phyloP scores from a whole-genome alignment of 2,329 filamentous ascomycete species.

The Cladosporium sp. region DNA sequence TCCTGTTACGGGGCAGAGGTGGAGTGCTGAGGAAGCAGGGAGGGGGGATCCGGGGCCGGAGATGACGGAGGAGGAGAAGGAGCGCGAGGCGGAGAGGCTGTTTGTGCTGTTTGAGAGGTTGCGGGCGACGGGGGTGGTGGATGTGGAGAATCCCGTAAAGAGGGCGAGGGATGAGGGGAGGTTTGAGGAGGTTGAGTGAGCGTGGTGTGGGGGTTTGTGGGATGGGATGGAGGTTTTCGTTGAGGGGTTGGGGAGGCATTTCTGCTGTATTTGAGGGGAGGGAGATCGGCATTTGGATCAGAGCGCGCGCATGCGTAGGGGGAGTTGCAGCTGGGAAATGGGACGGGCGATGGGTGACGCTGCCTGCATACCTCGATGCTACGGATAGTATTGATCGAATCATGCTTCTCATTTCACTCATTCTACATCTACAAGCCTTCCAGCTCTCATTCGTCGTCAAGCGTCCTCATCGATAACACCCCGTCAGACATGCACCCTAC shows the following conservation, averaged over 20 bases:
- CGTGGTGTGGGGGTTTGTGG: neutral
- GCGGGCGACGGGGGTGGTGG: slow-evolving; percentile 67
- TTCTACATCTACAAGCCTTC: too few species aligned
- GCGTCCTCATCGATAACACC: neutral
- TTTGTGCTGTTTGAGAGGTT: slow-evolving; percentile 85
- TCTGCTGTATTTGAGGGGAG: too few species aligned
- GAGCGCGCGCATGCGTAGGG: too few species aligned
- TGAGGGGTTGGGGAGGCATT: too few species aligned
- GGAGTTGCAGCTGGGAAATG: too few species aligned
- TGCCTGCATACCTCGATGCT: too few species aligned
- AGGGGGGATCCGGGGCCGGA: slow-evolving; percentile 50
- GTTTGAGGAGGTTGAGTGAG: slow-evolving; percentile 57
- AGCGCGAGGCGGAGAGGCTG: slow-evolving; percentile 79
- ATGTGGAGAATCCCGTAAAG: slow-evolving; percentile 73
- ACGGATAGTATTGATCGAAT: too few species aligned
- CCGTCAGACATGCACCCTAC: neutral
- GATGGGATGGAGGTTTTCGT: too few species aligned
- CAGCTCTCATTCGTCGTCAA: too few species aligned
- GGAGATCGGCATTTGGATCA: slow-evolving; percentile 15
- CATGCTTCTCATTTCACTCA: too few species aligned
- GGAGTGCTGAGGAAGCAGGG: slow-evolving; percentile 21
- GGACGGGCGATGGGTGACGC: too few species aligned
- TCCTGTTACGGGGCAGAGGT: slow-evolving; percentile 77
- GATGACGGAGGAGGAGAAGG: slow-evolving; percentile 89
- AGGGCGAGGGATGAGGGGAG: slow-evolving; percentile 62